Base-by-base conservation (phyloP, 768 basidiomycete genomes). In the Suillus subalutaceus region DNA sequence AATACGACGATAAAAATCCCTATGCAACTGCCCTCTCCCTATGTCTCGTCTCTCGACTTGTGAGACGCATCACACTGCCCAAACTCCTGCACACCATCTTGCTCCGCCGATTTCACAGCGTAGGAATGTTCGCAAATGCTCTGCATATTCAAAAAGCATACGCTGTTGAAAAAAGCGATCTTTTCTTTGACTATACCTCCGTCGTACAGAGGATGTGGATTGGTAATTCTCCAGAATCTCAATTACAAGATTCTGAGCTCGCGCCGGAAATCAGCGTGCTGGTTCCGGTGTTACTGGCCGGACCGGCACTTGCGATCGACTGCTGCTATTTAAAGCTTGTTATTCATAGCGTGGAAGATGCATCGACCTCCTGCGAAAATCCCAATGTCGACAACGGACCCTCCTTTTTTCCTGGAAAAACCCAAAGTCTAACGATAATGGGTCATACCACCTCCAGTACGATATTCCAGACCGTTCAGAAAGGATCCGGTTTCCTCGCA, bases 41-140 rank as follows among this genome's bases (percentile, higher is more conserved):
- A 15, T 73, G 77, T 40, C 69, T 65, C 20, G 80, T 81, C 20
- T 83, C 79, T 8, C 71, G 70, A 48, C 61, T 62, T 32, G 56
- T 81, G 32, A 76, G 80, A 16, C 72, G 67, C n/a, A 70, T 69
- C 32, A 69, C 74, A 35, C 75, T 23, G n/a, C 46, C 46, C 6
- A 5, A 23, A n/a, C 6, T 48, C n/a, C 46, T 83, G 15, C 74
- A 79, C 64, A 81, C 56, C 23, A 13, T 50, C n/a, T 23, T 4
- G 48, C 48, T 50, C 23, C 23, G 12, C 13, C 23, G 9, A 50
- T 0, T 12, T 50, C 2, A 1, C 48, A 23, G 23, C 23, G 3
- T 50, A 6, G 3, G n/a, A 2, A 20, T 10, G 48, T 50, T 50
- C 23, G 23, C 48, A 50, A 15, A 13, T 23, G n/a, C 48, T 23